Conservation (phyloP, 2,329 filamentous ascomycete genomes). For the Pseudogymnoascus sp. region DNA sequence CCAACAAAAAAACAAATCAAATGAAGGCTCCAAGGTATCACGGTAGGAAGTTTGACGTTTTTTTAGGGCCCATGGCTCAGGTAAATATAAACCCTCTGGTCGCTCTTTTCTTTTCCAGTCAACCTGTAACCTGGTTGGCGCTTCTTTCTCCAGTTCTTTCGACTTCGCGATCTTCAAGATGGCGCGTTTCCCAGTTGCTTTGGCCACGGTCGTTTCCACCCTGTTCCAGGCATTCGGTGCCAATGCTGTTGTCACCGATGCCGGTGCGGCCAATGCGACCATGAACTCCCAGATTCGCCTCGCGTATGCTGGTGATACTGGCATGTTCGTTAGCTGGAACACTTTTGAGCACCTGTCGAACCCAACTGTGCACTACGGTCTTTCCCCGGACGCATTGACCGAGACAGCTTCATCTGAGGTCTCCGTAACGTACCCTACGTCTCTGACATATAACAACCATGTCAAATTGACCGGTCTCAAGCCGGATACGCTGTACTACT, state of each 20-base stretch:
- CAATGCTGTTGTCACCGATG: background rate
- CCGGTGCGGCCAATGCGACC: background rate
- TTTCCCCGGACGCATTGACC: slow-evolving; percentile 19
- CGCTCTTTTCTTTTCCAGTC: background rate
- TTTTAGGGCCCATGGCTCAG: background rate
- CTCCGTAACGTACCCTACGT: slow-evolving; percentile 29
- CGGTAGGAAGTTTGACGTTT: background rate
- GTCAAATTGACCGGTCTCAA: slow-evolving; percentile 18
- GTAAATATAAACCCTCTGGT: background rate
- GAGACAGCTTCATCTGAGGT: slow-evolving; percentile 22
- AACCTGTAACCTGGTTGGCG: background rate
- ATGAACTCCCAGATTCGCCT: slow-evolving; percentile 14
- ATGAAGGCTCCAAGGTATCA: background rate
- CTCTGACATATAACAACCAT: slow-evolving; percentile 28
- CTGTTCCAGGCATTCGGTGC: background rate
- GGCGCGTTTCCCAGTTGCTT: background rate
- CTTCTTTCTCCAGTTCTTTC: background rate
- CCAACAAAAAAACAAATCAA: background rate
- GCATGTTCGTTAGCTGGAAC: slow-evolving; percentile 31
- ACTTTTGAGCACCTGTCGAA: slow-evolving; percentile 25
- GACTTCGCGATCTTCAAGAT: background rate
- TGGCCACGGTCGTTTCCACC: background rate
- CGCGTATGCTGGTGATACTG: slow-evolving; percentile 17
- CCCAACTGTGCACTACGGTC: slow-evolving; percentile 29
- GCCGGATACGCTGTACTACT: slow-evolving; percentile 23